These are phyloP conservation scores for Alternaria rosae DNA, from an alignment of 2,329 filamentous ascomycete genomes.

Conservation along the genomic window DNA sequence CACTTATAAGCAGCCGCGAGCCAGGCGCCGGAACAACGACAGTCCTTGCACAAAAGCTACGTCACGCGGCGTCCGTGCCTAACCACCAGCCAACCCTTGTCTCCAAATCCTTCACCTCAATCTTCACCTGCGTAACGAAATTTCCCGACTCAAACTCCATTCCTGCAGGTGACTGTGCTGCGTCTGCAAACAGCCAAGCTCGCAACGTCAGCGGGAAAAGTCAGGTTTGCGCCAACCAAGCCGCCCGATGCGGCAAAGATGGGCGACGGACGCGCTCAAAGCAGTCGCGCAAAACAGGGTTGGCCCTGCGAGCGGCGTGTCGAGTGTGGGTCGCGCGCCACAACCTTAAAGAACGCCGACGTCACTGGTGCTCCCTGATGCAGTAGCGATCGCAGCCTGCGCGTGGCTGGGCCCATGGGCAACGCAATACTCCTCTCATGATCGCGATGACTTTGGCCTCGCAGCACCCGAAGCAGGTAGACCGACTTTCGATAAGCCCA, in stretches of 20 bases:
- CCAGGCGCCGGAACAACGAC: background rate
- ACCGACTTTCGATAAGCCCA: constrained; percentile 8
- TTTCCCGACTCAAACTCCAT: constrained; percentile 1
- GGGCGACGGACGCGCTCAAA: constrained; percentile 15
- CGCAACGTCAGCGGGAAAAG: constrained; percentile 7
- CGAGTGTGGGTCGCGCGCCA: constrained; percentile 21
- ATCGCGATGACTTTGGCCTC: constrained; percentile 3
- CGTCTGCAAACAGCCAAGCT: constrained; percentile 7
- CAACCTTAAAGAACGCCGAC: constrained; percentile 19
- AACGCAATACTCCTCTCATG: background rate
- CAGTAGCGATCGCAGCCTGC: constrained; percentile 4
- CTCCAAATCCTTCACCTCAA: constrained; percentile 1
- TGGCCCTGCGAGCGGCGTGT: constrained; percentile 5
- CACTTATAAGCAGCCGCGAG: constrained; percentile 7
- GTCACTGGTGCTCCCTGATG: constrained; percentile 14
- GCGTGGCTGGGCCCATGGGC: constrained; percentile 16
- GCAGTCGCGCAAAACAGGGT: constrained; percentile 12
- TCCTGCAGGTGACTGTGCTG: constrained; percentile 9
- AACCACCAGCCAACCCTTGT: no score
- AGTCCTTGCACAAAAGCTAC: constrained; percentile 9
- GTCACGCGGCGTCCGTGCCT: constrained; percentile 19
- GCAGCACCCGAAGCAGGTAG: background rate
- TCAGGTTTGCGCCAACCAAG: constrained; percentile 11
- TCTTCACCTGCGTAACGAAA: background rate
- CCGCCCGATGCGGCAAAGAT: constrained; percentile 21